These are phyloP conservation scores for Gracilaria gracilis DNA, from an alignment of 23 red algal genomes.

Conservation along the genomic window DNA sequence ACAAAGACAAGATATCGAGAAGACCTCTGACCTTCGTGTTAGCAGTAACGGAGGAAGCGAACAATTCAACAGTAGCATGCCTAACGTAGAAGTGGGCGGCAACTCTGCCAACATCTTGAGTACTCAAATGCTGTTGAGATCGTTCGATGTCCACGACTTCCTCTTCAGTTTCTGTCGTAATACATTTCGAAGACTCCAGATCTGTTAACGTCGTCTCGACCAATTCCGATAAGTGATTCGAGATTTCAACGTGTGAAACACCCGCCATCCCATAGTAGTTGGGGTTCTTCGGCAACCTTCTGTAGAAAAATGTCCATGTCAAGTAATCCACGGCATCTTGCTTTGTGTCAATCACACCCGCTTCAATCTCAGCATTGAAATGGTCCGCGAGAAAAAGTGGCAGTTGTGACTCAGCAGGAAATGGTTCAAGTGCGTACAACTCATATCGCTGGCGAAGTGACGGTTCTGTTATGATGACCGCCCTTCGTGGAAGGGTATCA, in stretches of 20 bases:
- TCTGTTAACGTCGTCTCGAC: constrained; percentile 80
- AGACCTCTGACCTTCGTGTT: constrained; percentile 75
- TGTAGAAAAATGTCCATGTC: constrained; percentile 97
- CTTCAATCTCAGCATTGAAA: constrained; percentile 89
- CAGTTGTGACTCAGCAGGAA: constrained; percentile 86
- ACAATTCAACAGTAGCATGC: constrained; percentile 81
- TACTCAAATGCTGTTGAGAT: constrained; percentile 42
- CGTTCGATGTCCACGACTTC: constrained; percentile 23
- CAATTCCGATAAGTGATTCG: constrained; percentile 79
- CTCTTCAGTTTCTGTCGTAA: constrained; percentile 68
- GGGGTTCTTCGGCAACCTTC: constrained; percentile 82
- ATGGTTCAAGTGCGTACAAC: constrained; percentile 58
- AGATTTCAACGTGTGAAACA: constrained; percentile 56
- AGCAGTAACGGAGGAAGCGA: constrained; percentile 71
- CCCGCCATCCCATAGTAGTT: constrained; percentile 85
- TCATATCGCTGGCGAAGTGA: constrained; percentile 66
- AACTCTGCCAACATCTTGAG: constrained; percentile 84
- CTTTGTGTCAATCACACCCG: constrained; percentile 81
- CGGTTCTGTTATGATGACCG: constrained; percentile 72
- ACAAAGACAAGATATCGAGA: constrained; percentile 79
- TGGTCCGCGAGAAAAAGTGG: constrained; percentile 72
- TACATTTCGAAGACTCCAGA: constrained; percentile 79
- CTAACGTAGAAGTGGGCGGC: constrained; percentile 87
- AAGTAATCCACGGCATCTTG: constrained; percentile 90
- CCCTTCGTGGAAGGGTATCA: neutral